Base-by-base conservation (phyloP, 2,329 filamentous ascomycete genomes). In the Aureobasidium vineae region DNA sequence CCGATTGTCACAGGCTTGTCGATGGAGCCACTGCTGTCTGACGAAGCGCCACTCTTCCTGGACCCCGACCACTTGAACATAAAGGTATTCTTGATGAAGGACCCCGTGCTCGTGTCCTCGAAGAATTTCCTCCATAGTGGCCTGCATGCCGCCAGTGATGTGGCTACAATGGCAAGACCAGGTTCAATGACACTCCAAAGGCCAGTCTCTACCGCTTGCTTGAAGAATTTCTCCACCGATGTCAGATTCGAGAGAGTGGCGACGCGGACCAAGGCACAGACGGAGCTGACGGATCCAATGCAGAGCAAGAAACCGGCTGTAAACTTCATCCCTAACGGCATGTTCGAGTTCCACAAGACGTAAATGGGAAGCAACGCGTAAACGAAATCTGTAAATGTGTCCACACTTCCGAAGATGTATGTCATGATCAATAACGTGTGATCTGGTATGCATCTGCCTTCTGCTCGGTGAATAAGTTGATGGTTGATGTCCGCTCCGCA, bases 251-350 rank as follows among this genome's bases (percentile, higher is more conserved):
- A 47, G 8, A 74, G 70, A 43, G 70, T 72, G 2, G 54, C 33
- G 21, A 73, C 68, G 19, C 72, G 69, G 11, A 73, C 65, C 33
- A 73, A 33, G 21, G 70, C 70, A 23, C 71, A 68, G 13, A 72
- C 68, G 47, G 71, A 72, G 15, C 71, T 72, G 26, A 68, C 66
- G 49, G 69, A 69, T 23, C 77, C 80, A 19, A 82, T 71, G 5
- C 75, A 72, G 54, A 82, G 73, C 49, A 82, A 72, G 2, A 77
- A 66, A 23, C 75, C 72, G 0, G 80, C 77, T 1, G 77, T 78
- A 23, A 78, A 54, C 68, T 81, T 81, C 50, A 78, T 76, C 7
- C 73, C 73, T n/a, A 69, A 67, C 38, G 78, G 77, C 72, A 82
- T 78, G 53, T 79, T 75, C 6, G 79, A 72, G 26, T 77, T 75